These are phyloP conservation scores for Bruguiera gymnorhiza DNA, from an alignment of 345 rosid genomes.

Conservation along the genomic window DNA sequence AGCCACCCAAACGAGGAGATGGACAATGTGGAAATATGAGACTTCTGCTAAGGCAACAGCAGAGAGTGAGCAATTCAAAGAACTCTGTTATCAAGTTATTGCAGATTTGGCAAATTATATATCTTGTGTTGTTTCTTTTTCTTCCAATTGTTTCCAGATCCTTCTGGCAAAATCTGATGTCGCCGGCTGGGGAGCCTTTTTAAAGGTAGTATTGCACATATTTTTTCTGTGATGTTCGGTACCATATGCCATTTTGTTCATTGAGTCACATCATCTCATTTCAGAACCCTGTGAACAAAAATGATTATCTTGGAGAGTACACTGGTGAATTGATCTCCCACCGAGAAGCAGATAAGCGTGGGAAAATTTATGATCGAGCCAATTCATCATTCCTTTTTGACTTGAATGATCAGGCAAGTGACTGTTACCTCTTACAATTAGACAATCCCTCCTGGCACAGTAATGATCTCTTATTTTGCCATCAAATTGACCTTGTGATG, in stretches of 20 bases:
- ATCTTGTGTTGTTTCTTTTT: slow-evolving; percentile 2
- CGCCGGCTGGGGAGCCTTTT: slow-evolving; percentile 99
- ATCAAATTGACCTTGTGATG: slow-evolving; percentile 3
- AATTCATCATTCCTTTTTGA: slow-evolving; percentile 97
- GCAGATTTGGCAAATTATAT: neutral
- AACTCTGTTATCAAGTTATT: slow-evolving; percentile 3
- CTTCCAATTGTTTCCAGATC: slow-evolving; percentile 44
- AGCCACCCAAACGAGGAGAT: slow-evolving; percentile 61
- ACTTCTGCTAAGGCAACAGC: slow-evolving; percentile 72
- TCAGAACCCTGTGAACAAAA: slow-evolving; percentile 91
- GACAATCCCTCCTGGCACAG: neutral
- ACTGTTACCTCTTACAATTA: neutral
- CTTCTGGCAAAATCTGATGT: slow-evolving; percentile 87
- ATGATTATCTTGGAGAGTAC: slow-evolving; percentile 97
- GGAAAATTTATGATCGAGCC: slow-evolving; percentile 95
- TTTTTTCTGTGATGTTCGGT: neutral
- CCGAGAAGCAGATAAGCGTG: slow-evolving; percentile 95
- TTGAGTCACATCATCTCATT: slow-evolving; percentile 22
- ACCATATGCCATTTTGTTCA: slow-evolving; percentile 8
- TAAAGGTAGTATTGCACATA: slow-evolving; percentile 52
- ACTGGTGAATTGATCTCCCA: slow-evolving; percentile 97
- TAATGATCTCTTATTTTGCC: neutral
- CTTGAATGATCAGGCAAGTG: slow-evolving; percentile 93
- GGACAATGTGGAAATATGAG: slow-evolving; percentile 88
- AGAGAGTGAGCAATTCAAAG: slow-evolving; percentile 49